Conservation (phyloP, 139 green algal genomes). For the Chlamydomonas applanata region DNA sequence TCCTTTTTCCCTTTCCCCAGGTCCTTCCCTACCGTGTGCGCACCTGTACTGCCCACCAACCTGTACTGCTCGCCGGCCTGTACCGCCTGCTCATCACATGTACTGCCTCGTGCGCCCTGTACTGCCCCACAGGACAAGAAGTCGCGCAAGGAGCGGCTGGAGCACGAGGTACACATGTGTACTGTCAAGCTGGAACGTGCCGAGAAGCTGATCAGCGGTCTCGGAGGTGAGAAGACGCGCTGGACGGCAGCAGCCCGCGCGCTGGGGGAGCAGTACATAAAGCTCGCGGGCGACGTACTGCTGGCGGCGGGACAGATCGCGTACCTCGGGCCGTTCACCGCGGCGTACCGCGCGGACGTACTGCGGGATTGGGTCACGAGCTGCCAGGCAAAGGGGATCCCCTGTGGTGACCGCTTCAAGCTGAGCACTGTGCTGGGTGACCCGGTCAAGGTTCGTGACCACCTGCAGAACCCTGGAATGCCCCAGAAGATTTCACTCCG, state of each 20-base stretch:
- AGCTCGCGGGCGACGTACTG: slow-evolving; percentile 80
- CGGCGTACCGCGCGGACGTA: slow-evolving; percentile 58
- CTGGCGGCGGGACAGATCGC: slow-evolving; percentile 69
- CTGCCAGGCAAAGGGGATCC: slow-evolving; percentile 47
- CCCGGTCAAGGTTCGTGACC: slow-evolving; percentile 57
- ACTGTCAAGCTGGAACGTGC: slow-evolving; percentile 70
- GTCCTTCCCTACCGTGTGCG: too few species aligned
- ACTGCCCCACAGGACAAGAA: slow-evolving; percentile 36
- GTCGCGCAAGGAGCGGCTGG: slow-evolving; percentile 62
- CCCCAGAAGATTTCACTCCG: too few species aligned
- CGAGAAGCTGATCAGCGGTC: slow-evolving; percentile 69
- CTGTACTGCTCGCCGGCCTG: too few species aligned
- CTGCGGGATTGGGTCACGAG: slow-evolving; percentile 41
- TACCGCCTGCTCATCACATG: too few species aligned
- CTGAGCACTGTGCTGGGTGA: slow-evolving; percentile 62
- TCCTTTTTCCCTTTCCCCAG: too few species aligned
- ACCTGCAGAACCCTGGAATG: neutral
- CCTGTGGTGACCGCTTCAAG: slow-evolving; percentile 62
- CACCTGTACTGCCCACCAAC: too few species aligned
- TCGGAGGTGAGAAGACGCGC: slow-evolving; percentile 74
- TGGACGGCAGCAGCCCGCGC: slow-evolving; percentile 63
- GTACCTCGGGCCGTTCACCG: slow-evolving; percentile 80
- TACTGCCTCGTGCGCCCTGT: neutral
- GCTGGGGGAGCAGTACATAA: slow-evolving; percentile 61
- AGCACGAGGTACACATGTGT: slow-evolving; percentile 70